Conservation (phyloP, 768 basidiomycete species). For the Hypsizygus marmoreus region DNA sequence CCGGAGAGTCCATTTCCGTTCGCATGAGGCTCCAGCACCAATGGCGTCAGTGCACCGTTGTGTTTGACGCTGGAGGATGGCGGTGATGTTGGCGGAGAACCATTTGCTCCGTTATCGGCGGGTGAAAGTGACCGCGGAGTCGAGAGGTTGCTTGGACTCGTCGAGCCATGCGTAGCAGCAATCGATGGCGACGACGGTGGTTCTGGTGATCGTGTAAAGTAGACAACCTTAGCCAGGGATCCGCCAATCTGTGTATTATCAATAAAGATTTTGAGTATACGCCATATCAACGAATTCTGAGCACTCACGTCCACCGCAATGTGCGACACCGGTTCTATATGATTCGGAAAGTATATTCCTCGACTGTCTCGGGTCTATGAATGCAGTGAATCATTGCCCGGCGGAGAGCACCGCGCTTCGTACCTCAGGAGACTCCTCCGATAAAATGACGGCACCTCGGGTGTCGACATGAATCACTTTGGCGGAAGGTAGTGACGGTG, state of each 20-base stretch:
- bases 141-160: constrained; percentile 46
- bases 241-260: constrained; percentile 77
- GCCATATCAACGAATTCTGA: constrained; percentile 10
- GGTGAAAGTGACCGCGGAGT: constrained; percentile 49
- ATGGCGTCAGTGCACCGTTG: constrained; percentile 82
- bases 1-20: constrained; percentile 35
- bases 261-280: constrained; percentile 14
- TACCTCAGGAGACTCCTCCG: constrained; percentile 94
- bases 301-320: constrained; percentile 92
- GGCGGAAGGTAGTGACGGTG: constrained; percentile 74
- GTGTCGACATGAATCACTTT: constrained; percentile 94
- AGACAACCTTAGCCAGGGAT: constrained; percentile 96
- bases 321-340: constrained; percentile 97
- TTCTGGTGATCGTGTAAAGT: constrained; percentile 93
- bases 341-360: constrained; percentile 96
- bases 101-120: constrained; percentile 29
- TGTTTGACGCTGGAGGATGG: constrained; percentile 40
- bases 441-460: constrained; percentile 88
- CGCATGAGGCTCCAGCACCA: constrained; percentile 61
- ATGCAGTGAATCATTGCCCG: constrained; percentile 13
- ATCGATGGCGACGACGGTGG: constrained; percentile 79
- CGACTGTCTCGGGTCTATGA: constrained; percentile 86
- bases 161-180: constrained; percentile 59
- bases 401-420: constrained; percentile 24
- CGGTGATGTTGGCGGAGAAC: constrained; percentile 30